These are phyloP conservation scores for Phytophthora pluvialis DNA, from an alignment of 352 stramenopile species.

Conservation along the genomic window DNA sequence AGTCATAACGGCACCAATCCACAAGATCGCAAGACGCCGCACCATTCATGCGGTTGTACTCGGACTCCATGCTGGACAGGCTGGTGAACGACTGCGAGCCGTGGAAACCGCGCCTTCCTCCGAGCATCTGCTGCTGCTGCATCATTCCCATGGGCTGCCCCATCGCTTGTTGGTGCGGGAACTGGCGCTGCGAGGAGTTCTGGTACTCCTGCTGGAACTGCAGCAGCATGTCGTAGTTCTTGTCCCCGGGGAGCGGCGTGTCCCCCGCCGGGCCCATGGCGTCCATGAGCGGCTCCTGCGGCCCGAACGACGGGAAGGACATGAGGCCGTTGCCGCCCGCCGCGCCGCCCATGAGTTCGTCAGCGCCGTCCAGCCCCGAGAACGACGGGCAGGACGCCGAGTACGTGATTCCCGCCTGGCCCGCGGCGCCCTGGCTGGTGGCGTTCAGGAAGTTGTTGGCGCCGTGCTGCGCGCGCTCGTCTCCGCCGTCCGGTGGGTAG, in stretches of 20 bases:
- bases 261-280: slow-evolving; percentile 3
- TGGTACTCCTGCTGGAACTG: slow-evolving; percentile 70
- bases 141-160: slow-evolving; percentile 49
- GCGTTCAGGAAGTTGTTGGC: slow-evolving; percentile 32
- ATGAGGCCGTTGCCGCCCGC: slow-evolving; percentile 32
- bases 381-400: slow-evolving; percentile 82
- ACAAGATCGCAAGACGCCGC: background rate
- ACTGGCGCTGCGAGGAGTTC: slow-evolving; percentile 48
- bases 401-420: slow-evolving; percentile 48
- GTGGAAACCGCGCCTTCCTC: slow-evolving; percentile 52
- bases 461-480: slow-evolving; percentile 43
- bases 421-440: slow-evolving; percentile 5
- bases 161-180: slow-evolving; percentile 51
- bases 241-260: slow-evolving; percentile 33
- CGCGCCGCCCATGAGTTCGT: slow-evolving; percentile 57
- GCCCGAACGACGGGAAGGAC: slow-evolving; percentile 20
- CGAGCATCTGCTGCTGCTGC: slow-evolving; percentile 39
- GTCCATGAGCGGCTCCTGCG: slow-evolving; percentile 39
- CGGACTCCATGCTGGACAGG: slow-evolving; percentile 75
- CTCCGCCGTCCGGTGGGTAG: slow-evolving; percentile 15
- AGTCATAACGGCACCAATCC: background rate
- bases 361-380: slow-evolving; percentile 62
- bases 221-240: slow-evolving; percentile 62
- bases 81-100: slow-evolving; percentile 77
- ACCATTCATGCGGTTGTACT: slow-evolving; percentile 60